phyloP scores from a whole-genome alignment of 306 rosid genomes.

The Delonix regia region DNA sequence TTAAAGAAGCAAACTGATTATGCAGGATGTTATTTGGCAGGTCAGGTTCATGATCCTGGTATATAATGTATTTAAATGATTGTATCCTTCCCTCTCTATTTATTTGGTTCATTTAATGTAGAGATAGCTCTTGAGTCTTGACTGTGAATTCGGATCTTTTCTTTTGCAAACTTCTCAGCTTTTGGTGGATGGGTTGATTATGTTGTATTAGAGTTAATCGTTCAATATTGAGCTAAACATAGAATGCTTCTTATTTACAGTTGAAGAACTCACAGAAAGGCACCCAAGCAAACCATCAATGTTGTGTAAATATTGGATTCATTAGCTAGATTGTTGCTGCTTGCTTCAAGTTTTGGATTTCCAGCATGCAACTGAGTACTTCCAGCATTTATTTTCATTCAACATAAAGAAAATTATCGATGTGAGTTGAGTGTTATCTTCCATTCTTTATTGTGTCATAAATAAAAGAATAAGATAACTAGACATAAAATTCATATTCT shows the following conservation, averaged over 20 bases:
- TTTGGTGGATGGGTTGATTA: neutral
- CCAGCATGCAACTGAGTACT: constrained; percentile 17
- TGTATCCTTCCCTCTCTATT: neutral
- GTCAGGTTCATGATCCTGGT: neutral
- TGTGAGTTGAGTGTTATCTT: neutral
- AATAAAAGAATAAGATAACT: neutral
- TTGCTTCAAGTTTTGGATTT: neutral
- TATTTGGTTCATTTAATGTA: neutral
- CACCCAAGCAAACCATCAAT: neutral
- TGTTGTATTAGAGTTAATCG: neutral
- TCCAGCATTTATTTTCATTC: constrained; percentile 17
- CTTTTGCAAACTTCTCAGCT: neutral
- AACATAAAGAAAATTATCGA: constrained; percentile 34
- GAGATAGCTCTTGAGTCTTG: neutral
- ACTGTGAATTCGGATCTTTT: neutral
- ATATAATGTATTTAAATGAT: neutral
- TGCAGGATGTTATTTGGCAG: neutral
- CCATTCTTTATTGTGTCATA: neutral
- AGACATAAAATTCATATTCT: neutral
- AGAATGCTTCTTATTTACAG: neutral
- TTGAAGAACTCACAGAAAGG: neutral
- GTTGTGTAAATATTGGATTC: neutral
- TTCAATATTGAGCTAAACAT: neutral
- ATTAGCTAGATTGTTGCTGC: neutral
- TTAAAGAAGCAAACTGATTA: too few relatives aligned